Percentiles rank a stretch among this genome's conserved stretches.
Conservation (phyloP, 2,329 filamentous ascomycete genomes). For the Penicillium palitans region DNA sequence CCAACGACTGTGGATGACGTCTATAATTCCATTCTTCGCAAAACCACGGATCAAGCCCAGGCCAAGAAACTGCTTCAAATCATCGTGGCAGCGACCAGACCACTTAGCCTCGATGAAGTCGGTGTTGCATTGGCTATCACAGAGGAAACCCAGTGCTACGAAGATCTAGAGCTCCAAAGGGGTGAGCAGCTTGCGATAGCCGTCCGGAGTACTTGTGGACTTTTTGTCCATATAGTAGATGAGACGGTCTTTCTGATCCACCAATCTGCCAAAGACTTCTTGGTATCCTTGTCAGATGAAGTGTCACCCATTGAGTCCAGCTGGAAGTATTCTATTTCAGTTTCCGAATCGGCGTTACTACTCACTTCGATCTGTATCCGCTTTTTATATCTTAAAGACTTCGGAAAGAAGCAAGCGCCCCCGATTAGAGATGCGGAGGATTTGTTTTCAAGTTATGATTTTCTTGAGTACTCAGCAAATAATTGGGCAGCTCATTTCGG, state of each 20-base stretch:
- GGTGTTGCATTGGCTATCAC: neutral
- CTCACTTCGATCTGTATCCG: neutral
- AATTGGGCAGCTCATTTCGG: neutral
- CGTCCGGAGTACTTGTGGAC: neutral
- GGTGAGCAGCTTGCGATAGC: neutral
- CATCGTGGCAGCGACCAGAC: neutral
- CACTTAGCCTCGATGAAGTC: neutral
- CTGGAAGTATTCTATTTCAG: neutral
- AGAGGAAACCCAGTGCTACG: neutral
- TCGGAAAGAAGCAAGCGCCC: neutral
- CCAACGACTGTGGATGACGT: neutral
- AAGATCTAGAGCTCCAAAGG: neutral
- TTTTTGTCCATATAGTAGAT: neutral
- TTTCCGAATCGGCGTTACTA: neutral
- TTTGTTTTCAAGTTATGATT: neutral
- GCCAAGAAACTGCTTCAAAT: neutral
- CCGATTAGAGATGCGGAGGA: neutral
- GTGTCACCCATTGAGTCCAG: neutral
- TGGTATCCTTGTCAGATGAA: neutral
- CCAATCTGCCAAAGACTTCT: neutral
- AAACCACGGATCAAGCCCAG: neutral
- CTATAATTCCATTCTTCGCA: neutral
- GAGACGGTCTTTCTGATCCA: neutral
- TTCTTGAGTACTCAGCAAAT: neutral
- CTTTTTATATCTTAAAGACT: neutral